Conservation (phyloP, 2,329 filamentous ascomycete species). For the Aspergillus pseudoterreus region DNA sequence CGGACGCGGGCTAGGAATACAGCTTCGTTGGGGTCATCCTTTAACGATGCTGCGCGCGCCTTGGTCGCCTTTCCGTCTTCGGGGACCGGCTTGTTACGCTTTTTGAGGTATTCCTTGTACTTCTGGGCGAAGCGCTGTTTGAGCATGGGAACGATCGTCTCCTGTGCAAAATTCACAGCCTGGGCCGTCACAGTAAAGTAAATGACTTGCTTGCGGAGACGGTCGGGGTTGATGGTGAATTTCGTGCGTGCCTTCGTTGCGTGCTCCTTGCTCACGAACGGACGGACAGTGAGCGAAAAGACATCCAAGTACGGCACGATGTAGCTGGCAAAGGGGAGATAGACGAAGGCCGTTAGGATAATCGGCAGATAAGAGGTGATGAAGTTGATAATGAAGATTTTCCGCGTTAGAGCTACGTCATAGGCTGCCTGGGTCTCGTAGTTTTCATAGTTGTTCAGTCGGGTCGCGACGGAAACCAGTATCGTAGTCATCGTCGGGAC, state of each 20-base stretch:
- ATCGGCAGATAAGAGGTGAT: constrained; percentile 92
- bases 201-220: constrained; percentile 87
- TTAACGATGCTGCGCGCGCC: constrained; percentile 34
- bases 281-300: constrained; percentile 72
- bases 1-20: constrained; percentile 80
- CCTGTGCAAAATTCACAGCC: constrained; percentile 81
- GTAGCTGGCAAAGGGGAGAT: constrained; percentile 83
- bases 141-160: constrained; percentile 78
- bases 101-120: constrained; percentile 47
- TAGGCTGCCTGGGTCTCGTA: constrained; percentile 85
- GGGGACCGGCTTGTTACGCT: constrained; percentile 14
- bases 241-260: constrained; percentile 54
- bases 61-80: constrained; percentile 21
- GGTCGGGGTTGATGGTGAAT: constrained; percentile 80
- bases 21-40: constrained; percentile 75
- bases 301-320: constrained; percentile 87
- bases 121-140: constrained; percentile 78
- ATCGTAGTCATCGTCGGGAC: constrained; percentile 77
- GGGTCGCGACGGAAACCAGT: constrained; percentile 76
- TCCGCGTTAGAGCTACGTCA: constrained; percentile 79
- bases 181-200: constrained; percentile 97
- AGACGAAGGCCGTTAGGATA: constrained; percentile 88
- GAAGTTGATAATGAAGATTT: constrained; percentile 97
- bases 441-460: constrained; percentile 81
- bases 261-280: constrained; percentile 72